Percentiles rank a stretch among this genome's conserved stretches.
phyloP scores from a whole-genome alignment of 1,284 basidiomycete species.

The Schizophyllum commune region DNA sequence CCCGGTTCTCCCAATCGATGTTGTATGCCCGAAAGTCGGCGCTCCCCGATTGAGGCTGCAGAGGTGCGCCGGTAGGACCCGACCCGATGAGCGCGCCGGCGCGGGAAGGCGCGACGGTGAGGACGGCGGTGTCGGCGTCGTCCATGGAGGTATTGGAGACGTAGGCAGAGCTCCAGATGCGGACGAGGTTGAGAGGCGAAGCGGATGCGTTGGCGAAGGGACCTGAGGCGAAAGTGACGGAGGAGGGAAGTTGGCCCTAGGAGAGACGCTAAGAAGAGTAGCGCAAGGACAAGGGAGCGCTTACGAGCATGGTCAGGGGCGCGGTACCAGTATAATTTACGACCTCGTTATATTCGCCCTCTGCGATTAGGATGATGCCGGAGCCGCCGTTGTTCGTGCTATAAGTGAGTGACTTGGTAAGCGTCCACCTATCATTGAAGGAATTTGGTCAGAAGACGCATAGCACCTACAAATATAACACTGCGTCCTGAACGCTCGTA shows the following conservation, averaged over 20 bases:
- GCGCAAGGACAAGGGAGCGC: not conserved
- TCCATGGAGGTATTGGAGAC: conserved; percentile 32
- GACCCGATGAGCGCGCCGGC: conserved; percentile 46
- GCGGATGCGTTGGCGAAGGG: conserved; percentile 25
- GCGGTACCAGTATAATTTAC: conserved; percentile 47
- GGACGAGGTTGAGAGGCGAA: conserved; percentile 42
- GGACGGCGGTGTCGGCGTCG: conserved; percentile 46
- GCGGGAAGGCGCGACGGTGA: conserved; percentile 43
- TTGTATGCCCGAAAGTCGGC: conserved; percentile 59
- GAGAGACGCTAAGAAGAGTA: not conserved
- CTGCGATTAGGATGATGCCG: conserved; percentile 48
- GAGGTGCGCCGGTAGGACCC: conserved; percentile 46
- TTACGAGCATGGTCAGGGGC: conserved; percentile 49
- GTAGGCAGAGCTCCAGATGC: conserved; percentile 42
- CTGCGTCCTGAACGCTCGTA: conserved; percentile 42
- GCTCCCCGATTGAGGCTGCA: conserved; percentile 48
- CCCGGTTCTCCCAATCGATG: conserved; percentile 60
- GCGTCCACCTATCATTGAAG: not conserved
- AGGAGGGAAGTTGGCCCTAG: conserved; percentile 44
- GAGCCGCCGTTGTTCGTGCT: conserved; percentile 25
- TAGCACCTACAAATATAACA: conserved; percentile 40
- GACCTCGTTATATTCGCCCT: conserved; percentile 55
- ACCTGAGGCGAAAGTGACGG: conserved; percentile 21
- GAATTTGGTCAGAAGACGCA: not conserved
- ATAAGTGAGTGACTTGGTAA: conserved; percentile 2